phyloP scores from a whole-genome alignment of 202 grass and related monocot species.

The Bolboschoenoplectus hybrid region DNA sequence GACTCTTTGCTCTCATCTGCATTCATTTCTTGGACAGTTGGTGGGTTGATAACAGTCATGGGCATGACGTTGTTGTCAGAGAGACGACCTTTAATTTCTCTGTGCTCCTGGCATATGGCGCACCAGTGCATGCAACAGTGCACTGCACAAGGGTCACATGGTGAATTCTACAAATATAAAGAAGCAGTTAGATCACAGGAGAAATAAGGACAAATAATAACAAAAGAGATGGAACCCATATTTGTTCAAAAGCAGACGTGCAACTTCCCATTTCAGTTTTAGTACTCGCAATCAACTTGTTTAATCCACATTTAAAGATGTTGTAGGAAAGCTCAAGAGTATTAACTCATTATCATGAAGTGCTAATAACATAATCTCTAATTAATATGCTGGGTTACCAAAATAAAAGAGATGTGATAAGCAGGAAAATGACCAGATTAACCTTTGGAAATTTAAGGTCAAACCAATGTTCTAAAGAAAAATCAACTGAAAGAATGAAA shows the following conservation, averaged over 20 bases:
- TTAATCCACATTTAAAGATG: neutral
- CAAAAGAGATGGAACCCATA: conserved; percentile 12
- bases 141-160: conserved; percentile 59
- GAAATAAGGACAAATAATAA: conserved; percentile 28
- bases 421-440: neutral
- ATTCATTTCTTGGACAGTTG: conserved; percentile 71
- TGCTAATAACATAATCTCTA: neutral
- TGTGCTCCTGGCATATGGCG: conserved; percentile 77
- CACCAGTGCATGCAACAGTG: conserved; percentile 69
- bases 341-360: conserved; percentile 22
- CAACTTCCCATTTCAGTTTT: conserved; percentile 13
- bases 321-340: conserved; percentile 10
- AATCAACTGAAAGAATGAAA: conserved; percentile 3
- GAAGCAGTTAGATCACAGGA: neutral
- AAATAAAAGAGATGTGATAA: neutral
- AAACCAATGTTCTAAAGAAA: conserved; percentile 21
- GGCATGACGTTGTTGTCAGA: conserved; percentile 44
- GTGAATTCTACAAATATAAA: conserved; percentile 51
- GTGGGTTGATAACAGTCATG: conserved; percentile 61
- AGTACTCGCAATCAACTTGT: conserved; percentile 1
- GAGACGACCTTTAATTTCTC: conserved; percentile 62
- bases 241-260: conserved; percentile 12
- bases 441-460: conserved; percentile 3
- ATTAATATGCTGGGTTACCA: neutral
- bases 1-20: conserved; percentile 35